A percentile compares a stretch with the other conserved stretches of the same genome.
These are phyloP conservation scores for Leccinum longicurvipes DNA, from an alignment of 768 basidiomycete species.

Conservation along the genomic window DNA sequence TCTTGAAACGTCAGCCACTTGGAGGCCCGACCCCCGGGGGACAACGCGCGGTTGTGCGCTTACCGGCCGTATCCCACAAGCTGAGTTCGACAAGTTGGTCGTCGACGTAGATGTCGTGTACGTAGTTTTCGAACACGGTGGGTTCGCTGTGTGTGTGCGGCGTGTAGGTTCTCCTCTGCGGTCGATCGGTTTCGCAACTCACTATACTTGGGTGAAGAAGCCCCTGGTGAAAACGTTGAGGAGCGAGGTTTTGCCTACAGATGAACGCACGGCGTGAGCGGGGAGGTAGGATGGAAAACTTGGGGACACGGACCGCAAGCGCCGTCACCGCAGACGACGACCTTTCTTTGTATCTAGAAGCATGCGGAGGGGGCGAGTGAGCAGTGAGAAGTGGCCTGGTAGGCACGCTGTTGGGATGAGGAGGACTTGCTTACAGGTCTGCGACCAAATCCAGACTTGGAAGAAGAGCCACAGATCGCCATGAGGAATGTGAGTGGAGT, in stretches of 20 bases:
- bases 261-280: slow-evolving; percentile 6
- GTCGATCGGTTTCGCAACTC: slow-evolving; percentile 29
- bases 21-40: background rate
- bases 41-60: slow-evolving; percentile 6
- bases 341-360: slow-evolving; percentile 51
- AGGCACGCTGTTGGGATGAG: slow-evolving; percentile 2
- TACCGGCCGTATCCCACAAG: slow-evolving; percentile 97
- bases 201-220: slow-evolving; percentile 95
- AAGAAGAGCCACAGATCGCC: slow-evolving; percentile 57
- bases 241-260: slow-evolving; percentile 81
- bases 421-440: slow-evolving; percentile 26
- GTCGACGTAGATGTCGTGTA: slow-evolving; percentile 84
- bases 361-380: slow-evolving; percentile 14
- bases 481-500: slow-evolving; percentile 30
- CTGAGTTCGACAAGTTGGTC: slow-evolving; percentile 87
- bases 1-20: slow-evolving; percentile 30
- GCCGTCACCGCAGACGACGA: slow-evolving; percentile 95
- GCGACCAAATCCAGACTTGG: slow-evolving; percentile 51
- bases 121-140: slow-evolving; percentile 97
- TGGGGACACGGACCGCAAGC: slow-evolving; percentile 64
- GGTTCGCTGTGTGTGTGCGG: slow-evolving; percentile 58
- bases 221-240: slow-evolving; percentile 88
- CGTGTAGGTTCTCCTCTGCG: background rate
- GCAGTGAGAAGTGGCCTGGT: background rate
- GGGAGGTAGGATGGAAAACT: slow-evolving; percentile 3